Conservation (phyloP, 441 rosid genomes). For the Erodium texanum region DNA sequence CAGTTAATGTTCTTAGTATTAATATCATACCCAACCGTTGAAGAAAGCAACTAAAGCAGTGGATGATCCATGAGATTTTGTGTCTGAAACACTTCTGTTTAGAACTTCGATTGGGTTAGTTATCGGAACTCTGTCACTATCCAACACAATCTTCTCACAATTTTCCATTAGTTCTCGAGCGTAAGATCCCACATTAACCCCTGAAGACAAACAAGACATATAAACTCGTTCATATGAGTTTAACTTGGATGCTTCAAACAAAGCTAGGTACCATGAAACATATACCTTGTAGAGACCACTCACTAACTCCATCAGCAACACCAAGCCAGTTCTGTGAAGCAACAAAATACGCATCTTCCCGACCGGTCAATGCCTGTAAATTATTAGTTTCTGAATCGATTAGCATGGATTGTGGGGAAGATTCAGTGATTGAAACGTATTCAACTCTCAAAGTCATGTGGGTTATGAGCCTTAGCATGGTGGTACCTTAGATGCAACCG, state of each 20-base stretch:
- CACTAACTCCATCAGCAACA: constrained; percentile 67
- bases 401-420: no score
- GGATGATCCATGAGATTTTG: constrained; percentile 50
- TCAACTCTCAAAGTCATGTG: background rate
- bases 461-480: constrained; percentile 6
- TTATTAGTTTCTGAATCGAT: constrained; percentile 49
- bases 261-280: background rate
- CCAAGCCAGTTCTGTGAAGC: constrained; percentile 58
- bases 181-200: constrained; percentile 37
- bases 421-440: no score
- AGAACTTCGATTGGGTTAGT: constrained; percentile 49
- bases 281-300: constrained; percentile 75
- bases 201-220: constrained; percentile 28
- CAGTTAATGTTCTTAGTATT: background rate
- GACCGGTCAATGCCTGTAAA: constrained; percentile 89
- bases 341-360: constrained; percentile 66
- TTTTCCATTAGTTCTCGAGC: constrained; percentile 49
- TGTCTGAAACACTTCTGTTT: constrained; percentile 41
- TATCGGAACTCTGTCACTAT: constrained; percentile 22
- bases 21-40: constrained; percentile 44
- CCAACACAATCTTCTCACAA: constrained; percentile 44
- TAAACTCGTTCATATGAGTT: no score
- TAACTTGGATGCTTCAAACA: background rate
- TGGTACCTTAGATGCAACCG: constrained; percentile 54
- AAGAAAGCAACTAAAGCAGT: constrained; percentile 64